Evolutionary conservation across 2,329 filamentous ascomycete genomes (phyloP).

Genomic region (Byssoonygena ceratinophila): DNA sequence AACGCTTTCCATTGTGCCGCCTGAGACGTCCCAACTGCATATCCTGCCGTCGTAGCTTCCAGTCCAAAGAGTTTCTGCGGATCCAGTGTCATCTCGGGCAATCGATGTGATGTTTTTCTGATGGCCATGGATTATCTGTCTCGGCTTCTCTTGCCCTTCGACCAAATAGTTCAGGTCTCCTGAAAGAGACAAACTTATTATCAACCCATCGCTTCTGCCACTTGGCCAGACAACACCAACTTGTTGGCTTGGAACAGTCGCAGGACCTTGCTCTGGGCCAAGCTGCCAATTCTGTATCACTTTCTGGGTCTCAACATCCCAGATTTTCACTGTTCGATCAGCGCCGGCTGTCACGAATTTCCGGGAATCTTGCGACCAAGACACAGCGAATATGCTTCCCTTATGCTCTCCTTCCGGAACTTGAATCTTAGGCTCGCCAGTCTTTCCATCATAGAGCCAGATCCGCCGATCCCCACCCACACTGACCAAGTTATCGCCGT

Average conservation of each 20-base stretch:
- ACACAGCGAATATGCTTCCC: constrained; percentile 84
- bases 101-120: constrained; percentile 83
- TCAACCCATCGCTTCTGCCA: constrained; percentile 68
- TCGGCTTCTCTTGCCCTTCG: constrained; percentile 58
- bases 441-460: constrained; percentile 93
- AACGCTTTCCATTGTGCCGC: constrained; percentile 57
- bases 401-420: constrained; percentile 68
- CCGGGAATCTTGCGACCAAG: constrained; percentile 79
- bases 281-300: constrained; percentile 74
- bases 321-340: constrained; percentile 88
- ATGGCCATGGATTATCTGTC: constrained; percentile 69
- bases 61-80: constrained; percentile 60
- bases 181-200: constrained; percentile 79
- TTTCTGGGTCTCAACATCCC: constrained; percentile 75
- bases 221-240: constrained; percentile 86
- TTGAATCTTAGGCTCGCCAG: constrained; percentile 66
- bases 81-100: constrained; percentile 42
- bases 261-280: constrained; percentile 55
- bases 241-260: constrained; percentile 73
- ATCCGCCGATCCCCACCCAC: constrained; percentile 89
- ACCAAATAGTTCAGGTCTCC: constrained; percentile 85
- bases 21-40: constrained; percentile 67
- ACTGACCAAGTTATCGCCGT: constrained; percentile 69
- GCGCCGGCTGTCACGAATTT: constrained; percentile 83
- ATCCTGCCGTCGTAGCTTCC: constrained; percentile 87